Conservation (phyloP, 306 rosid genomes). For the Sesbania bispinosa region DNA sequence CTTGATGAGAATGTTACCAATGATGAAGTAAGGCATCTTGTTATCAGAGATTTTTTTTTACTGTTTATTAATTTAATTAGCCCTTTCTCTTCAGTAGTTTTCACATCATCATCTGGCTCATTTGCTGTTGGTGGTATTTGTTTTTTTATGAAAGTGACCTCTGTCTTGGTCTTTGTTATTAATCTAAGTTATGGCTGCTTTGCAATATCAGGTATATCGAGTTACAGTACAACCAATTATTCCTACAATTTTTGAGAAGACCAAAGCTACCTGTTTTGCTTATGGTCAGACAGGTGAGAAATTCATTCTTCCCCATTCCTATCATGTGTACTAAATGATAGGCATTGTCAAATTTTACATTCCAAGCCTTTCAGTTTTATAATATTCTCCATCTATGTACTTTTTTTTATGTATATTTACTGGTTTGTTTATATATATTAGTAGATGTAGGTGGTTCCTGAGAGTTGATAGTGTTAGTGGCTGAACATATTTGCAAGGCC, state of each 20-base stretch:
- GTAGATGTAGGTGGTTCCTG: not conserved
- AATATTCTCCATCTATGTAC: not conserved
- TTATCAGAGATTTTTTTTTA: not conserved
- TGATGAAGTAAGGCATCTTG: conserved; percentile 63
- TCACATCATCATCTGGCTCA: not conserved
- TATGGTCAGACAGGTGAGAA: conserved; percentile 93
- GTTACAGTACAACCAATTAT: conserved; percentile 91
- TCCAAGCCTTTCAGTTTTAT: conserved; percentile 1
- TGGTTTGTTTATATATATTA: not conserved
- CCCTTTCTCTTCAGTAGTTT: not conserved
- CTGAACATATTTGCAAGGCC: not conserved
- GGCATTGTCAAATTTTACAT: not conserved
- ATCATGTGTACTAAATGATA: not conserved
- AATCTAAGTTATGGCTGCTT: conserved; percentile 29
- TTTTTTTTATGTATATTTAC: not conserved
- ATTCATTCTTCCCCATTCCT: not conserved
- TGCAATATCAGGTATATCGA: conserved; percentile 66
- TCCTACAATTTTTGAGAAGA: conserved; percentile 87
- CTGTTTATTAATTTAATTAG: not conserved
- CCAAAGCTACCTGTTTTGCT: conserved; percentile 98
- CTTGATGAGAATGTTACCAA: conserved; percentile 77
- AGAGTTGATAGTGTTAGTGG: conserved; percentile 17
- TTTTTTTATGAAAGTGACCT: not conserved
- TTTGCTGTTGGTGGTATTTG: not conserved
- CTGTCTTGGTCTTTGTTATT: conserved; percentile 15